Base-by-base conservation (phyloP, 2,329 filamentous ascomycete species). In the Lachnum nothofagi region DNA sequence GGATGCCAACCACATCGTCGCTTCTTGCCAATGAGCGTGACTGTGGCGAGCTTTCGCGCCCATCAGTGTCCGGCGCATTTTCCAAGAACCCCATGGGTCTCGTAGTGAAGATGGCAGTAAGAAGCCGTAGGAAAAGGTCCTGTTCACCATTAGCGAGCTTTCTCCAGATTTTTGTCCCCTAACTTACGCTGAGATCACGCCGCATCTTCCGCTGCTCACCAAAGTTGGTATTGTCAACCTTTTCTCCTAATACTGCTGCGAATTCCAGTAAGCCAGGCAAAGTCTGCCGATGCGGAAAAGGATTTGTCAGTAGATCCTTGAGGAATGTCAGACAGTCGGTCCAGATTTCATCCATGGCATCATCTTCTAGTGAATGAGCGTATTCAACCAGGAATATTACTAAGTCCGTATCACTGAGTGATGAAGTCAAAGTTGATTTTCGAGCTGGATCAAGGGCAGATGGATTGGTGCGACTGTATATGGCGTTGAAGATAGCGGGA, bases 341-440 rank as follows among this genome's bases (percentile, higher is more conserved):
- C 93, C 93, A 98, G 42, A 98, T 95, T 68, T 98, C 93, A 61
- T 98, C 93, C 78, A 96, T 91, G 14, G 93, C 87, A 71, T 98
- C 93, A 61, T 98, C 93, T 63, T 98, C 93, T 10, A 97, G 75
- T 0, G 91, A 93, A 24, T 80, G 80, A 0, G 90, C 85, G 67
- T 98, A 98, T 54, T 93, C 87, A 6, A 95, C 87, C 38, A 97
- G 70, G 66, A 98, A 98, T 7, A 86, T 80, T 7, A 91, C 88
- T 9, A 98, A 73, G 61, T 96, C 91, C 0, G 81, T 79, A 61
- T 96, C 90, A 46, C 83, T 82, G 8, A 98, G 71, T 41, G 88
- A 85, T 16, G 93, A 87, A 0, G 91, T 95, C 65, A 97, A 73
- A 2, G 88, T 94, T 14, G 91, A 97, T 66, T 90, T 89, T 40